phyloP scores from a whole-genome alignment of 768 basidiomycete species.

The Panaeolus papilionaceus region DNA sequence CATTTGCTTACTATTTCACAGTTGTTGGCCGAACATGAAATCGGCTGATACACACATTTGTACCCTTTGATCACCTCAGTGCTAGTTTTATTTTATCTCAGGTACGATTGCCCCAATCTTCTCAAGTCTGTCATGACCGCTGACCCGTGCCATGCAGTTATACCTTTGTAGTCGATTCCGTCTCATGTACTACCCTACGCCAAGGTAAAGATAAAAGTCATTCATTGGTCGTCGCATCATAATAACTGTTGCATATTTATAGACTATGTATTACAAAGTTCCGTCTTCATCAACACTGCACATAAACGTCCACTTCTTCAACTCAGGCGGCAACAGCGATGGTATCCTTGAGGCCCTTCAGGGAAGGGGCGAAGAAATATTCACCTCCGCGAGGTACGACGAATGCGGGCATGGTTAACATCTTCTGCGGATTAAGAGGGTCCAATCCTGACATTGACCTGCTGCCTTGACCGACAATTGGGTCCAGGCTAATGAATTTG shows the following conservation, averaged over 20 bases:
- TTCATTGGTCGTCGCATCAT: slow-evolving; percentile 4
- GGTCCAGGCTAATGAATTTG: slow-evolving; percentile 26
- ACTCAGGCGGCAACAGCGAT: slow-evolving; percentile 23
- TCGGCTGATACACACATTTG: slow-evolving; percentile 48
- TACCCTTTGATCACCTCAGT: neutral
- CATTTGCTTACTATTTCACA: slow-evolving; percentile 35
- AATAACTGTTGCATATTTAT: neutral
- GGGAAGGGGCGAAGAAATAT: slow-evolving; percentile 59
- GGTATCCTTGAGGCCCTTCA: slow-evolving; percentile 49
- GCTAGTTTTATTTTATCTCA: slow-evolving; percentile 5
- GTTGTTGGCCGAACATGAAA: slow-evolving; percentile 94
- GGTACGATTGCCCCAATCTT: neutral
- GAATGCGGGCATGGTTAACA: slow-evolving; percentile 42
- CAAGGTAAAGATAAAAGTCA: neutral
- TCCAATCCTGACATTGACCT: slow-evolving; percentile 46
- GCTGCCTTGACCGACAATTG: slow-evolving; percentile 33
- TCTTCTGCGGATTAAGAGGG: slow-evolving; percentile 49
- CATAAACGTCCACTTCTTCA: neutral
- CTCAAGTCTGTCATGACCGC: neutral
- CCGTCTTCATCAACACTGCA: neutral
- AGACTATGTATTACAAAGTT: slow-evolving; percentile 9
- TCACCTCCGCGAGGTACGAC: slow-evolving; percentile 56
- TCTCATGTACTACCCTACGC: slow-evolving; percentile 10
- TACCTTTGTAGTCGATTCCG: slow-evolving; percentile 12
- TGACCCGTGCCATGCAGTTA: slow-evolving; percentile 13